Conservation (phyloP, 2,329 filamentous ascomycete genomes). For the Microdochium trichocladiopsis region DNA sequence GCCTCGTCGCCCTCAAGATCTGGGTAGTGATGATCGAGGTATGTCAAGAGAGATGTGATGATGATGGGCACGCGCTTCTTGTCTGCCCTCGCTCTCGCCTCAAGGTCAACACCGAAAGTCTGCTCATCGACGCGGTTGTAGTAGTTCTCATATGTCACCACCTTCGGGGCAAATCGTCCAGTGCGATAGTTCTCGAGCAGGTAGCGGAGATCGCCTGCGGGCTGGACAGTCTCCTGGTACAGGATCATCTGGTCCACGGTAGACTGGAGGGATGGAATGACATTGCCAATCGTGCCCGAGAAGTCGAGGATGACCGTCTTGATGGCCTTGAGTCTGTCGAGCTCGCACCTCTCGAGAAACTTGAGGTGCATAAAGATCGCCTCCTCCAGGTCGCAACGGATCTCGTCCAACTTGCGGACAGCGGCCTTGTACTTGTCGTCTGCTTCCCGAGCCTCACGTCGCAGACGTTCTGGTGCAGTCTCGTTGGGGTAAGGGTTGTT, state of each 20-base stretch:
- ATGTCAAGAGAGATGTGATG: conserved; percentile 88
- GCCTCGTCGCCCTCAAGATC: conserved; percentile 96
- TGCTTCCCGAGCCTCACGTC: conserved; percentile 80
- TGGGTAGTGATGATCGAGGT: conserved; percentile 93
- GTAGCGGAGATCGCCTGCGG: conserved; percentile 81
- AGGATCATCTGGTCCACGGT: conserved; percentile 98
- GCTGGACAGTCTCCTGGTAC: conserved; percentile 98
- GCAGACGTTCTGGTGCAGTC: conserved; percentile 77
- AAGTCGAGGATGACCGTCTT: conserved; percentile 98
- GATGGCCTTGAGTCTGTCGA: conserved; percentile 94
- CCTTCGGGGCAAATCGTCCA: conserved; percentile 82
- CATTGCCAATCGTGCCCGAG: conserved; percentile 93
- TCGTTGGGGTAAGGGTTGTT: conserved; percentile 91
- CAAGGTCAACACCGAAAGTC: conserved; percentile 96
- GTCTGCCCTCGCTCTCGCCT: conserved; percentile 86
- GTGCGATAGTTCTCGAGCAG: conserved; percentile 96
- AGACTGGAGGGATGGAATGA: conserved; percentile 91
- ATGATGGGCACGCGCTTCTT: conserved; percentile 91
- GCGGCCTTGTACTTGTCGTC: conserved; percentile 90
- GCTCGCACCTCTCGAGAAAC: conserved; percentile 95
- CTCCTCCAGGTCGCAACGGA: conserved; percentile 93
- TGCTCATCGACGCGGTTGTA: conserved; percentile 98
- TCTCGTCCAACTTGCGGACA: conserved; percentile 78
- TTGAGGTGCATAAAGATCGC: conserved; percentile 86
- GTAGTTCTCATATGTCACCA: conserved; percentile 96